These are phyloP conservation scores for Trebouxia sp. DNA, from an alignment of 139 green algal genomes.

Conservation along the genomic window DNA sequence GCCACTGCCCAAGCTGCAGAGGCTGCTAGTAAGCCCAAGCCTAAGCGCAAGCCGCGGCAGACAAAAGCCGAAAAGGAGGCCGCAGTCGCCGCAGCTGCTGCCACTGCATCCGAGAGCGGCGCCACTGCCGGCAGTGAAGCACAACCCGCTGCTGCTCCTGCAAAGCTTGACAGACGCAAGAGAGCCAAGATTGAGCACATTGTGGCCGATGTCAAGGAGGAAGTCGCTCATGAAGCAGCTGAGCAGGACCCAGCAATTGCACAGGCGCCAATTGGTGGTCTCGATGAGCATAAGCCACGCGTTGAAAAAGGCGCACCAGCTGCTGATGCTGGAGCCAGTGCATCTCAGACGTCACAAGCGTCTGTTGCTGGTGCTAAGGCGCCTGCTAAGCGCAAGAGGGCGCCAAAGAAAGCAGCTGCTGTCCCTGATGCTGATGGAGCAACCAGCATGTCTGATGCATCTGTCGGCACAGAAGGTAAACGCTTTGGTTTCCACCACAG, in stretches of 20 bases:
- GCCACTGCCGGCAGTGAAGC: background rate
- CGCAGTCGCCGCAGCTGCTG: background rate
- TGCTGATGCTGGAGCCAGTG: background rate
- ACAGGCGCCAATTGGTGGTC: background rate
- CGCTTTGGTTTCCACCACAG: too few relatives aligned
- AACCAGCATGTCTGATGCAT: background rate
- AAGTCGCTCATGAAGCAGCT: background rate
- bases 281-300: background rate
- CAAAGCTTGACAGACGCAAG: background rate
- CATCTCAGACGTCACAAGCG: background rate
- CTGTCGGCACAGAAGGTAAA: background rate
- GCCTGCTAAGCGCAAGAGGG: background rate
- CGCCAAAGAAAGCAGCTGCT: conserved; percentile 11
- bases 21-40: background rate
- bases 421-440: background rate
- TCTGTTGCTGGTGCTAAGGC: background rate
- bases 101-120: background rate
- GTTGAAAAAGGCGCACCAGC: background rate
- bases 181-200: background rate
- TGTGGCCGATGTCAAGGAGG: background rate
- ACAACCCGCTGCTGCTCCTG: background rate
- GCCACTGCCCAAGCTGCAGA: background rate
- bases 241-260: background rate
- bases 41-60: background rate
- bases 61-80: background rate